Conservation (phyloP, 495 filamentous ascomycete species). For the Xanthoparmelia taractica region DNA sequence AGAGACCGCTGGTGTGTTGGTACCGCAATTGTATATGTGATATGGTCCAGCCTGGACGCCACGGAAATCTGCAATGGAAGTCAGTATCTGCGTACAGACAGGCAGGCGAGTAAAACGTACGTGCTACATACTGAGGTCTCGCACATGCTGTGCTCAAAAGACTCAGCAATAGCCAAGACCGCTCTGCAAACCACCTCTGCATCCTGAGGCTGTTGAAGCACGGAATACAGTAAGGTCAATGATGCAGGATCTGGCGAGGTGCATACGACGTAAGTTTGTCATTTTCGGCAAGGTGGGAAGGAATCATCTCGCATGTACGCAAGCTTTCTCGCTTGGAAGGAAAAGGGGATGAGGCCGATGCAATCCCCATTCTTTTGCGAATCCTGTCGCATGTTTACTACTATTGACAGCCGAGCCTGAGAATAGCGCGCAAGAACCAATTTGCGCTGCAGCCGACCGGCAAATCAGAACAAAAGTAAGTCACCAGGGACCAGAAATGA, state of each 20-base stretch:
- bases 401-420: neutral
- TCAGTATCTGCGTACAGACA: neutral
- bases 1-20: neutral
- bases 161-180: neutral
- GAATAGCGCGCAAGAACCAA: neutral
- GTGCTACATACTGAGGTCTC: neutral
- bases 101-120: neutral
- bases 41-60: neutral
- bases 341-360: neutral
- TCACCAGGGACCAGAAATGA: too few species aligned
- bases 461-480: neutral
- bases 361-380: neutral
- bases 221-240: neutral
- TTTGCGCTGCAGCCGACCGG: neutral
- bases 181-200: neutral
- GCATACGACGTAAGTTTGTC: neutral
- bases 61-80: neutral
- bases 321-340: neutral
- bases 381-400: neutral
- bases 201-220: neutral
- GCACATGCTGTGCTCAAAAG: slow-evolving; percentile 2
- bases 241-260: neutral
- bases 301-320: neutral
- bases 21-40: neutral
- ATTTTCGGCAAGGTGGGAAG: neutral